Evolutionary conservation across 2,329 filamentous ascomycete genomes (phyloP).

Genomic region (Aspergillus neoniger): DNA sequence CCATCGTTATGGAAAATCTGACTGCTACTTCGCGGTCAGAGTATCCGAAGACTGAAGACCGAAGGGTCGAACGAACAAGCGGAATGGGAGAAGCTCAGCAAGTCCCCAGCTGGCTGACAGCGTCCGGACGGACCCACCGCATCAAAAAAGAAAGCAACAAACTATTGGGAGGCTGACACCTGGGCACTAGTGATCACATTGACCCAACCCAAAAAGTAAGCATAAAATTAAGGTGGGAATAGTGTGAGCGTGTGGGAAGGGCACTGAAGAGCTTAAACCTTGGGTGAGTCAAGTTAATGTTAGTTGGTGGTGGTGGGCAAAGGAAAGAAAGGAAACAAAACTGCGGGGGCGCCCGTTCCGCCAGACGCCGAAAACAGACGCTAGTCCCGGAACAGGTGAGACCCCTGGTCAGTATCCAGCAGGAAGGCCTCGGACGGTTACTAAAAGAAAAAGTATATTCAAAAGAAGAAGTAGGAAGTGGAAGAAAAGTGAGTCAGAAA

Average conservation of each 20-base stretch:
- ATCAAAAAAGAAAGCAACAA: no score
- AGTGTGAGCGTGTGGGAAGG: neutral
- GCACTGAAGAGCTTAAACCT: neutral
- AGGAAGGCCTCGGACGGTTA: neutral
- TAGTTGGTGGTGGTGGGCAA: neutral
- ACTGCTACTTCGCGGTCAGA: no score
- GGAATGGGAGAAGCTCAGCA: no score
- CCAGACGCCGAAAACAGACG: neutral
- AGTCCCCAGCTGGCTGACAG: no score
- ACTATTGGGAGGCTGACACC: no score
- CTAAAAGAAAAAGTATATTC: neutral
- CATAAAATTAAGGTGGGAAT: constrained; percentile 3
- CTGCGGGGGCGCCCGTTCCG: constrained; percentile 2
- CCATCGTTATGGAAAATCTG: no score
- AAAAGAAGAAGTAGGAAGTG: no score
- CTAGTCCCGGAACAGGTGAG: neutral
- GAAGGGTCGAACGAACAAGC: no score
- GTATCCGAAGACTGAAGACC: no score
- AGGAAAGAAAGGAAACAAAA: neutral
- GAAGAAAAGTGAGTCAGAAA: no score
- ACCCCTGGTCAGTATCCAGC: neutral
- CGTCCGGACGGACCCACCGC: no score
- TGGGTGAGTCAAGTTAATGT: neutral
- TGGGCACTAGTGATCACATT: neutral
- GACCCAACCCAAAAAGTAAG: neutral